phyloP scores from a whole-genome alignment of 1,284 basidiomycete species.

The Pseudozyma pruni region DNA sequence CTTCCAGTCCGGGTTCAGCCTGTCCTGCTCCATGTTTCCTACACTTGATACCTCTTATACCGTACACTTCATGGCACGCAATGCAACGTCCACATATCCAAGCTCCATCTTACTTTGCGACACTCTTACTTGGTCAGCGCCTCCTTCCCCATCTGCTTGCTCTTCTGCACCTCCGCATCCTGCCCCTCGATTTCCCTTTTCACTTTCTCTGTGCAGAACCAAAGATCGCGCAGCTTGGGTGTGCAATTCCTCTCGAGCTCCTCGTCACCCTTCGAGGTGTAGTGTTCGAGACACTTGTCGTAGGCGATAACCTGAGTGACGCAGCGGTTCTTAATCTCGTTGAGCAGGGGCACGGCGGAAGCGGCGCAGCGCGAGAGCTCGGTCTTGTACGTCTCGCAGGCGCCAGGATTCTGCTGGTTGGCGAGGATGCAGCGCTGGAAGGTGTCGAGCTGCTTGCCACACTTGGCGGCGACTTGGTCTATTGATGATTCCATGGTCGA shows the following conservation, averaged over 20 bases:
- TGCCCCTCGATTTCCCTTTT: slow-evolving; percentile 47
- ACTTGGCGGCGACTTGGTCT: slow-evolving; percentile 54
- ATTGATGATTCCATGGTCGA: slow-evolving; percentile 49
- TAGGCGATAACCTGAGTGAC: slow-evolving; percentile 55
- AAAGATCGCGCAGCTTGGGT: slow-evolving; percentile 52
- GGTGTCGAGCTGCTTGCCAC: slow-evolving; percentile 50
- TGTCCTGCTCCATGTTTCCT: no score
- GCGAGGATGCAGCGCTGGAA: slow-evolving; percentile 64
- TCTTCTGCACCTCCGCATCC: slow-evolving; percentile 17
- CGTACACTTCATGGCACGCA: no score
- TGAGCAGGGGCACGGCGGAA: slow-evolving; percentile 56
- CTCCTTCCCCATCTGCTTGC: slow-evolving; percentile 20
- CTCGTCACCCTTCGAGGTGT: slow-evolving; percentile 44
- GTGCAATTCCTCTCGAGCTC: slow-evolving; percentile 59
- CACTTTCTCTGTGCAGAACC: slow-evolving; percentile 61
- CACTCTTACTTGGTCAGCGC: slow-evolving; percentile 29
- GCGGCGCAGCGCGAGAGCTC: slow-evolving; percentile 60
- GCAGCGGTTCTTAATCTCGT: slow-evolving; percentile 60
- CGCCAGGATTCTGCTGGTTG: slow-evolving; percentile 47
- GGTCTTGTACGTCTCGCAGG: slow-evolving; percentile 52
- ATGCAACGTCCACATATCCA: no score
- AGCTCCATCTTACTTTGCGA: neutral
- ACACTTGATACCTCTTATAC: no score
- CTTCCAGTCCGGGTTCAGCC: no score
- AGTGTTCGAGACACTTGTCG: slow-evolving; percentile 56